Evolutionary conservation across 2,329 filamentous ascomycete species (phyloP).

Genomic region (Tolypocladium pustulatum): DNA sequence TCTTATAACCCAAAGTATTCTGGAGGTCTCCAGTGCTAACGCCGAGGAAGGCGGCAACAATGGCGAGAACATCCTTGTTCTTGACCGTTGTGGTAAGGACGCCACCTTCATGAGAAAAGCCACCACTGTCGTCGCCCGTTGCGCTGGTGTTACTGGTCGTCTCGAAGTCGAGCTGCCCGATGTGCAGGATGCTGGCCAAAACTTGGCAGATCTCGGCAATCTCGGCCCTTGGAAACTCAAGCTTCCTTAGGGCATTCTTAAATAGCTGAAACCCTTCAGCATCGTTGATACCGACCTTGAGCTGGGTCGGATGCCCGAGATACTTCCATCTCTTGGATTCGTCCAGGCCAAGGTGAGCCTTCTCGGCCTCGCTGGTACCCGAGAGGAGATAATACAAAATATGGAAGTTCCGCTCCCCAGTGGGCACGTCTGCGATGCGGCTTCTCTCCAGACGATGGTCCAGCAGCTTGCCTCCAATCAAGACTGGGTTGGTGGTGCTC

Average conservation of each 20-base stretch:
- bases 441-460: constrained; percentile 90
- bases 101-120: constrained; percentile 89
- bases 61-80: constrained; percentile 81
- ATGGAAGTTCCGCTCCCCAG: constrained; percentile 94
- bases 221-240: constrained; percentile 86
- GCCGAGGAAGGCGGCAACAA: constrained; percentile 90
- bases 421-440: constrained; percentile 82
- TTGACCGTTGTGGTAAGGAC: constrained; percentile 78
- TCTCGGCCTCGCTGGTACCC: constrained; percentile 84
- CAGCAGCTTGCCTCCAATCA: constrained; percentile 89
- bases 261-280: constrained; percentile 93
- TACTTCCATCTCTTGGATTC: constrained; percentile 80
- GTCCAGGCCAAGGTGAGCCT: constrained; percentile 65
- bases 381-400: constrained; percentile 90
- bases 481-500: constrained; percentile 69
- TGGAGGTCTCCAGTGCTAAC: constrained; percentile 74
- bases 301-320: constrained; percentile 87
- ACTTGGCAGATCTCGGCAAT: constrained; percentile 97
- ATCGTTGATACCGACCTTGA: constrained; percentile 96
- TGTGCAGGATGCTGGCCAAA: constrained; percentile 87
- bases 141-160: constrained; percentile 69
- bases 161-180: constrained; percentile 92
- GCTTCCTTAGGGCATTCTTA: constrained; percentile 86
- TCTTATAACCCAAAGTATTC: constrained; percentile 85
- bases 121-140: constrained; percentile 82